Conservation (phyloP, 176 grass and related monocot species). For the Miscanthus lutarioriparius region DNA sequence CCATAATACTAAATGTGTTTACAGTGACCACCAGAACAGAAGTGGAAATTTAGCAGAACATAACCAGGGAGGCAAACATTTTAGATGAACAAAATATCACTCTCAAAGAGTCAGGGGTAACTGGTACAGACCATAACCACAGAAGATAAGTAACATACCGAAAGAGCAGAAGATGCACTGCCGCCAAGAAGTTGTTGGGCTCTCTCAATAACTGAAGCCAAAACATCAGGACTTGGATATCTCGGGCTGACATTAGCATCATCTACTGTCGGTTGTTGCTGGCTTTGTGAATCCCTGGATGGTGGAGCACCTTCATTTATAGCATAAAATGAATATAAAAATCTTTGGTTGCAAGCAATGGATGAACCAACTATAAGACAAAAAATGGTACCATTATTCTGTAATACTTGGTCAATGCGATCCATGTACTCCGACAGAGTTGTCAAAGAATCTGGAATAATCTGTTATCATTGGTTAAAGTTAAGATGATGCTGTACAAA, state of each 20-base stretch:
- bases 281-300: conserved; percentile 41
- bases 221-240: conserved; percentile 68
- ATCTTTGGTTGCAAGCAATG: conserved; percentile 28
- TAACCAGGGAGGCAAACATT: conserved; percentile 4
- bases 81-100: background rate
- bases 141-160: conserved; percentile 59
- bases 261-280: conserved; percentile 48
- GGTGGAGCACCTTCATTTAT: conserved; percentile 53
- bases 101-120: background rate
- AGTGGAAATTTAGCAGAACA: conserved; percentile 3
- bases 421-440: conserved; percentile 76
- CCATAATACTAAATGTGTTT: conserved; percentile 4
- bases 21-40: background rate
- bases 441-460: conserved; percentile 84
- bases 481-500: conserved; percentile 18
- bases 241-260: conserved; percentile 49
- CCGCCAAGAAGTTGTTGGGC: conserved; percentile 69
- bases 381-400: conserved; percentile 59
- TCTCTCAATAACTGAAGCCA: conserved; percentile 72
- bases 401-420: conserved; percentile 68
- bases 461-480: conserved; percentile 43
- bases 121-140: conserved; percentile 3
- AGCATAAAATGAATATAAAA: conserved; percentile 30
- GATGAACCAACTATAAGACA: conserved; percentile 21
- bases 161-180: conserved; percentile 65